Conservation (phyloP, 345 rosid genomes). For the Gossypium raimondii region DNA sequence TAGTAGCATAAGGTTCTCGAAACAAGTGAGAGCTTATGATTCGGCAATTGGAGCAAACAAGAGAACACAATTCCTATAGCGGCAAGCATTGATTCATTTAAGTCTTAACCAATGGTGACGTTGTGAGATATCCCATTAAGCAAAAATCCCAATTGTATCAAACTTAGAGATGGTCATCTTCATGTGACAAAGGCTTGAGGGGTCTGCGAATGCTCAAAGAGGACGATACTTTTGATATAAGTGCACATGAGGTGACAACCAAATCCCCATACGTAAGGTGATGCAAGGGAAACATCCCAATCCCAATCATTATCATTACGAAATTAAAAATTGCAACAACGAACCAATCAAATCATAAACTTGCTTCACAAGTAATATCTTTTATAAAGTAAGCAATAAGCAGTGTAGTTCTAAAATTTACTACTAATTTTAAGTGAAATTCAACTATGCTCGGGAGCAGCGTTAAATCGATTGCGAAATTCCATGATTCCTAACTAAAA, state of each 20-base stretch:
- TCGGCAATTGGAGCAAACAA: neutral
- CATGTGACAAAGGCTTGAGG: neutral
- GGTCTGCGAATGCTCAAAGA: neutral
- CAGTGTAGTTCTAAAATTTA: neutral
- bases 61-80: neutral
- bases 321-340: constrained; percentile 3
- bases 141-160: neutral
- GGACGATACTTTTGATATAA: neutral
- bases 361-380: neutral
- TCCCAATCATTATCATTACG: neutral
- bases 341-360: neutral
- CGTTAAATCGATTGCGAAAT: neutral
- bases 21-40: neutral
- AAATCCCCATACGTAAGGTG: neutral
- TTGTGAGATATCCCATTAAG: neutral
- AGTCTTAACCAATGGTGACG: neutral
- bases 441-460: neutral
- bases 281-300: neutral
- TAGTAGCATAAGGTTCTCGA: neutral
- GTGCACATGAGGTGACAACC: neutral
- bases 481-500: constrained; percentile 1
- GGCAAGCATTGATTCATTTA: neutral
- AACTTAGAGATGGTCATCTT: neutral
- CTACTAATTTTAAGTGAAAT: neutral
- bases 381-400: neutral